Percentiles rank a stretch among this genome's conserved stretches.
phyloP scores from a whole-genome alignment of 2,329 filamentous ascomycete species.

The Colletotrichum graminicola region DNA sequence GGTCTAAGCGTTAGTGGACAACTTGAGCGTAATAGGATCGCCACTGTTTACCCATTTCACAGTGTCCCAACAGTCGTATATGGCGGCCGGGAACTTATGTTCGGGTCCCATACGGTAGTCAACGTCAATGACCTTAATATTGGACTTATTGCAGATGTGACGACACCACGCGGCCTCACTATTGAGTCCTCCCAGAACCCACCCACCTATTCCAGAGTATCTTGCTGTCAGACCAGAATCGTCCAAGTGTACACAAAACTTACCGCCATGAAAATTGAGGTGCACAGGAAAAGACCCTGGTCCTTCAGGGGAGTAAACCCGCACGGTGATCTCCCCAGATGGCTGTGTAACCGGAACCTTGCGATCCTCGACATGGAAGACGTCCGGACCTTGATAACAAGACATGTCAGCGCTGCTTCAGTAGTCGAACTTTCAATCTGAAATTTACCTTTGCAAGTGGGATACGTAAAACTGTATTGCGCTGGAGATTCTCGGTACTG shows the following conservation, averaged over 20 bases:
- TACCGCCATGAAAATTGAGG: slow-evolving; percentile 47
- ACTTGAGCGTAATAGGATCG: fast-evolving
- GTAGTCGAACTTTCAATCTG: fast-evolving
- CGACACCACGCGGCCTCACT: slow-evolving; percentile 48
- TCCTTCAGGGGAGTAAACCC: slow-evolving; percentile 47
- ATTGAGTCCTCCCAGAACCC: slow-evolving; percentile 46
- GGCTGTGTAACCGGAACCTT: slow-evolving; percentile 47
- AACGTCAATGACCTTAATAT: slow-evolving; percentile 48
- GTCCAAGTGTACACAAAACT: background rate
- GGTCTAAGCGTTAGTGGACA: background rate
- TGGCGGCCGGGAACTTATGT: slow-evolving; percentile 44
- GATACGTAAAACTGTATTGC: slow-evolving; percentile 49
- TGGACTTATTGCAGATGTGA: slow-evolving; percentile 46
- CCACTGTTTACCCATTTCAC: slow-evolving; percentile 47
- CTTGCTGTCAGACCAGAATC: background rate
- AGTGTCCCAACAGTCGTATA: slow-evolving; percentile 47
- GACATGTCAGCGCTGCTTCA: too few relatives aligned
- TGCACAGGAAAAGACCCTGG: slow-evolving; percentile 47
- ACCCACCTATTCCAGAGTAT: slow-evolving; percentile 41
- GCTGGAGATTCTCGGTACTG: slow-evolving; percentile 46
- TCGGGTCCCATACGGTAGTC: slow-evolving; percentile 49
- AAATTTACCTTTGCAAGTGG: slow-evolving; percentile 44
- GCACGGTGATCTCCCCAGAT: slow-evolving; percentile 44
- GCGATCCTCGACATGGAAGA: slow-evolving; percentile 28
- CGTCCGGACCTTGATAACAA: slow-evolving; percentile 7